A percentile compares a stretch with the other conserved stretches of the same genome.
These are phyloP conservation scores for Aquilaria agallochum DNA, from an alignment of 441 rosid genomes.

Conservation along the genomic window DNA sequence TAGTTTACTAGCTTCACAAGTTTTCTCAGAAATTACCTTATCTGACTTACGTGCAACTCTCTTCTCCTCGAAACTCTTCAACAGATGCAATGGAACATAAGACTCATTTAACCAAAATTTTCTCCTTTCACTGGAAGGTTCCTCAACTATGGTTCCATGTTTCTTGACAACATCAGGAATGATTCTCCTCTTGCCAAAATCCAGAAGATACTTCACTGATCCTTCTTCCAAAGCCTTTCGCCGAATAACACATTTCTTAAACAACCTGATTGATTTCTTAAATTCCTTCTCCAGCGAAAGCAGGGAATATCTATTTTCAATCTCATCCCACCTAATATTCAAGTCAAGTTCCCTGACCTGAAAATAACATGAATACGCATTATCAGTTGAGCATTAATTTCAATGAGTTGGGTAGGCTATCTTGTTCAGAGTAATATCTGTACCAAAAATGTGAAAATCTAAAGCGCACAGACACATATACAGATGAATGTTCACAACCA, in stretches of 20 bases:
- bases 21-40: conserved; percentile 43
- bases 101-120: conserved; percentile 83
- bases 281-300: conserved; percentile 64
- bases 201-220: conserved; percentile 79
- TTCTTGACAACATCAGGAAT: conserved; percentile 70
- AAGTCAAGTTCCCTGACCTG: conserved; percentile 90
- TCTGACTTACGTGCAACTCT: conserved; percentile 58
- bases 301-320: conserved; percentile 60
- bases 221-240: conserved; percentile 62
- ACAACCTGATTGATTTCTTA: conserved; percentile 70
- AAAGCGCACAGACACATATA: background rate
- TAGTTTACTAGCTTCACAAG: conserved; percentile 27
- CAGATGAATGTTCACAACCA: background rate
- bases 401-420: too few species aligned
- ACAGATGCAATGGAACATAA: conserved; percentile 81
- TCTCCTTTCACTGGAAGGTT: conserved; percentile 88
- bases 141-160: conserved; percentile 69
- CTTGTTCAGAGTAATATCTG: too few species aligned
- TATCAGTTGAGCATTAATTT: too few species aligned
- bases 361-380: conserved; percentile 9
- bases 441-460: too few species aligned
- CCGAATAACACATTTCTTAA: conserved; percentile 85
- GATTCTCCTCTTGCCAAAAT: conserved; percentile 94
- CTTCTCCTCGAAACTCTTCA: conserved; percentile 94
- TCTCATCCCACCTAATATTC: conserved; percentile 83